These are phyloP conservation scores for Macrophomina pseudophaseolina DNA, from an alignment of 2,329 filamentous ascomycete genomes.

Conservation along the genomic window DNA sequence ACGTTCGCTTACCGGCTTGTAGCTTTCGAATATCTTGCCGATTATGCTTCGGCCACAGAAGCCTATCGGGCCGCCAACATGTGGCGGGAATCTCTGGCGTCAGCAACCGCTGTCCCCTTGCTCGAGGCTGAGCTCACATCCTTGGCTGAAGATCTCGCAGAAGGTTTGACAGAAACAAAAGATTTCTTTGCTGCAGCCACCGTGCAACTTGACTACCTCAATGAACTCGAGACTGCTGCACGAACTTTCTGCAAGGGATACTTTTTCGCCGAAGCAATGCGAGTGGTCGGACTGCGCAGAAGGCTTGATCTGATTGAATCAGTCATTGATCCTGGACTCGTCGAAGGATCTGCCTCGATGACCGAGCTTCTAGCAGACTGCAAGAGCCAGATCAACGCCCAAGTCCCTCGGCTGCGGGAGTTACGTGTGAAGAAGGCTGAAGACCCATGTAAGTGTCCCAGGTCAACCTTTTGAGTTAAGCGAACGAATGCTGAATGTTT, in stretches of 20 bases:
- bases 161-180: constrained; percentile 80
- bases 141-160: constrained; percentile 76
- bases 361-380: constrained; percentile 95
- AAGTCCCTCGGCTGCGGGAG: constrained; percentile 84
- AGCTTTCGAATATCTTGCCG: constrained; percentile 83
- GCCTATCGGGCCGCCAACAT: constrained; percentile 84
- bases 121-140: constrained; percentile 64
- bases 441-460: constrained; percentile 63
- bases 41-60: constrained; percentile 75
- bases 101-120: constrained; percentile 72
- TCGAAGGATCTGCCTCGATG: constrained; percentile 78
- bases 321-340: constrained; percentile 77
- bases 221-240: constrained; percentile 71
- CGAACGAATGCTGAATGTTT: background rate
- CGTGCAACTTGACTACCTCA: constrained; percentile 81
- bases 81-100: constrained; percentile 90
- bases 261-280: constrained; percentile 86
- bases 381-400: constrained; percentile 79
- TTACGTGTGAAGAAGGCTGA: constrained; percentile 79
- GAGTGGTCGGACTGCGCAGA: constrained; percentile 67
- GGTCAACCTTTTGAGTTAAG: background rate
- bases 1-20: background rate
- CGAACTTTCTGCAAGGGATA: constrained; percentile 85
- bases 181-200: constrained; percentile 80
- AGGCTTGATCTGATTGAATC: constrained; percentile 66